Evolutionary conservation across 1,139 yeast genomes (phyloP).

Genomic region (Blastobotrys malaysiensis): DNA sequence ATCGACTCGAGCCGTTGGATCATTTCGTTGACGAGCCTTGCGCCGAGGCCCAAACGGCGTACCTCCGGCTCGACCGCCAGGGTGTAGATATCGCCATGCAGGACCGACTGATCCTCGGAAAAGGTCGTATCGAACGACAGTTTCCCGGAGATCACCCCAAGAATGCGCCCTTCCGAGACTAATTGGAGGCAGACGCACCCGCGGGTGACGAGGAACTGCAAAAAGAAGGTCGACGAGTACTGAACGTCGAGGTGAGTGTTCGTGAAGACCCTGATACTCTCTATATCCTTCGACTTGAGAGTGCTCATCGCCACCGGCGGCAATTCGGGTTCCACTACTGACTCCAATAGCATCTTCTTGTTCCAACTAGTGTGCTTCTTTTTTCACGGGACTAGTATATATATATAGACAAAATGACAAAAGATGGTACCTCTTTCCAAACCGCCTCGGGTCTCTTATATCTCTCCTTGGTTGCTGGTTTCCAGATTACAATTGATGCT

Average conservation of each 20-base stretch:
- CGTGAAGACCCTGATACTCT: constrained; percentile 14
- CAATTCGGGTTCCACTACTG: background rate
- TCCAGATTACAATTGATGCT: too few species aligned
- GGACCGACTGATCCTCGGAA: background rate
- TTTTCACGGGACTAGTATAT: too few species aligned
- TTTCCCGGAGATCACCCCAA: constrained; percentile 21
- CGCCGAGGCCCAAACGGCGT: constrained; percentile 22
- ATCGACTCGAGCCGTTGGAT: constrained; percentile 8
- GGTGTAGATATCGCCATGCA: constrained; percentile 15
- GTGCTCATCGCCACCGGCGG: background rate
- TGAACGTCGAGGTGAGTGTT: constrained; percentile 14
- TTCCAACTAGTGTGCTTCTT: too few species aligned
- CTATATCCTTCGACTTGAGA: constrained; percentile 12
- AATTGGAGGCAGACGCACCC: constrained; percentile 16
- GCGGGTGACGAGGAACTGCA: constrained; percentile 20
- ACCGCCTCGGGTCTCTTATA: too few species aligned
- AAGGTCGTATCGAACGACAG: constrained; percentile 9
- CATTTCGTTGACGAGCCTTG: constrained; percentile 14
- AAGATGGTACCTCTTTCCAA: too few species aligned
- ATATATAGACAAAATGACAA: too few species aligned
- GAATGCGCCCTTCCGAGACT: constrained; percentile 9
- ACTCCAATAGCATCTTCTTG: background rate
- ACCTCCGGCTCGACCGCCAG: constrained; percentile 17
- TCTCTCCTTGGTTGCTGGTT: too few species aligned
- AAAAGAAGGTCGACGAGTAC: constrained; percentile 19